phyloP scores from a whole-genome alignment of 176 grass and related monocot genomes.

The Zea luxurians region DNA sequence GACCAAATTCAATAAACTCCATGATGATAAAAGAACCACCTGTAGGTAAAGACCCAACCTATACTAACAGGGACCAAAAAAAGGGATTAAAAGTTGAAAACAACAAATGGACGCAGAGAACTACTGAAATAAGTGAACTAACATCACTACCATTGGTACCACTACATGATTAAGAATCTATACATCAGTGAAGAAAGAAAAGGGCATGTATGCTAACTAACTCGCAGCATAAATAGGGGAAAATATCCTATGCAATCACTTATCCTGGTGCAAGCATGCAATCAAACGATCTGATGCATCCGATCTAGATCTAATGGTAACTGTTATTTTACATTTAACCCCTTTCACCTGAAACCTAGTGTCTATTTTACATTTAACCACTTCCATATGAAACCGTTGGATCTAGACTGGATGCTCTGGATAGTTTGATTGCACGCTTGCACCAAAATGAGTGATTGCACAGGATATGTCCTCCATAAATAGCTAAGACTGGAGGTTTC shows the following conservation, averaged over 20 bases:
- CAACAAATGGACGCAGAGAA: not conserved
- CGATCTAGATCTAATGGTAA: too few relatives aligned
- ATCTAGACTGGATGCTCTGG: too few relatives aligned
- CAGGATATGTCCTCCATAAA: too few relatives aligned
- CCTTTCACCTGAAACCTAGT: too few relatives aligned
- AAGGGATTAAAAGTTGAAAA: slow-evolving; percentile 11
- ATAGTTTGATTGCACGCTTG: too few relatives aligned
- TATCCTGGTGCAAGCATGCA: too few relatives aligned
- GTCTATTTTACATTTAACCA: too few relatives aligned
- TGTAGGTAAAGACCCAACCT: slow-evolving; percentile 70
- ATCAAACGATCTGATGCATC: too few relatives aligned
- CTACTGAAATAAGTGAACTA: slow-evolving; percentile 5
- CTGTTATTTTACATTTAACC: too few relatives aligned
- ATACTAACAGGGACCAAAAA: not conserved
- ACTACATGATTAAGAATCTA: not conserved
- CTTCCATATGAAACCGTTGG: too few relatives aligned
- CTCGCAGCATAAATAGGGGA: not conserved
- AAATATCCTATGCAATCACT: too few relatives aligned
- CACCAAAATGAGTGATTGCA: too few relatives aligned
- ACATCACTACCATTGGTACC: not conserved
- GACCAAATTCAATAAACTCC: slow-evolving; percentile 90
- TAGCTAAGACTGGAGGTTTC: not conserved
- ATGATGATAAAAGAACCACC: slow-evolving; percentile 97
- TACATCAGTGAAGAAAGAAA: not conserved
- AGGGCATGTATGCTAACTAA: not conserved